These are phyloP conservation scores for Coemansia sp. DNA, from an alignment of 192 early-diverging fungal species.

Conservation along the genomic window DNA sequence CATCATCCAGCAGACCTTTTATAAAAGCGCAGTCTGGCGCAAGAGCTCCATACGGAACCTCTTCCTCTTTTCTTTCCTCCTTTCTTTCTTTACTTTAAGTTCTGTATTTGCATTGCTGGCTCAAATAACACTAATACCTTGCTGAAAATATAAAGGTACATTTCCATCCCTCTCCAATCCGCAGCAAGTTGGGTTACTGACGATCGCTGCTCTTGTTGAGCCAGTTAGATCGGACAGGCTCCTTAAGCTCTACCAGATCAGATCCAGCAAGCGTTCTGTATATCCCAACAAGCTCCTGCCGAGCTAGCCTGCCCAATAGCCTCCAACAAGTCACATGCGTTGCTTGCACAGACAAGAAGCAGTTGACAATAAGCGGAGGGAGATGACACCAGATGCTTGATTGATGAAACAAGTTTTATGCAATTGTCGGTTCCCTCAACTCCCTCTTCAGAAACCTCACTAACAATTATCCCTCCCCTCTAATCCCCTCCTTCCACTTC, in stretches of 20 bases:
- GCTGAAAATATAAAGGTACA: too few relatives aligned
- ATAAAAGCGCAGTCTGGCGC: not conserved
- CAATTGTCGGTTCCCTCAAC: not conserved
- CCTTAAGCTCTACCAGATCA: too few relatives aligned
- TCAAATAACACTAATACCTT: not conserved
- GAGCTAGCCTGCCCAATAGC: too few relatives aligned
- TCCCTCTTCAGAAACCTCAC: not conserved
- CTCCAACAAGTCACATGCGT: not conserved
- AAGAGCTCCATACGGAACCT: not conserved
- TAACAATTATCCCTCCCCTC: not conserved
- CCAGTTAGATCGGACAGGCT: too few relatives aligned
- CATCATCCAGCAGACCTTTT: not conserved
- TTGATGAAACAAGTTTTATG: too few relatives aligned
- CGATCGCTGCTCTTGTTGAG: too few relatives aligned
- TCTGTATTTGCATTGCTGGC: not conserved
- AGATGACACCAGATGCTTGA: not conserved
- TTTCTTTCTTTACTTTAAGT: not conserved
- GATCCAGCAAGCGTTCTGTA: too few relatives aligned
- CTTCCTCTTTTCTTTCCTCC: not conserved
- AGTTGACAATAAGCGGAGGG: not conserved
- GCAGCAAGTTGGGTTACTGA: too few relatives aligned
- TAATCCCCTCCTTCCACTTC: not conserved
- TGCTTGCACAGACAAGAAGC: too few relatives aligned
- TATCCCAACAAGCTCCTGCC: too few relatives aligned
- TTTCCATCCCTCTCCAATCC: too few relatives aligned